Percentiles rank a stretch among this genome's conserved stretches.
Evolutionary conservation across 106 monocot species (phyloP).

Genomic region (Apostasia ramifera): DNA sequence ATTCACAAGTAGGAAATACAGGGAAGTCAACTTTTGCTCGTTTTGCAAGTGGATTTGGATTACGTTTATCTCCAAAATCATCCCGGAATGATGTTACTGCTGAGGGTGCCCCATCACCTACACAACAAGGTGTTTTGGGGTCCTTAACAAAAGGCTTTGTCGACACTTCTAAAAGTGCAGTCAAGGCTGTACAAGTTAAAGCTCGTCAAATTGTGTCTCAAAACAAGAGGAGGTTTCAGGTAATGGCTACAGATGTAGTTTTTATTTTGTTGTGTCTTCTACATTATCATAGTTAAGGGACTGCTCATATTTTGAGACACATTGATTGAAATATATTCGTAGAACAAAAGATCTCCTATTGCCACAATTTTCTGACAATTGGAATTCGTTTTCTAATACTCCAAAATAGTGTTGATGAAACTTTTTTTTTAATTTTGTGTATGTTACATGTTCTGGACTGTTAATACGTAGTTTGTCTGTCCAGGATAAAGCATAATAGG

Average conservation of each 20-base stretch:
- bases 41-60: conserved; percentile 68
- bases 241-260: conserved; percentile 15
- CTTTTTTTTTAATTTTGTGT: too few relatives aligned
- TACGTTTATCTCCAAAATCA: conserved; percentile 63
- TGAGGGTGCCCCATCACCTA: conserved; percentile 24
- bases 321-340: background rate
- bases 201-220: conserved; percentile 97
- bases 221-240: conserved; percentile 99
- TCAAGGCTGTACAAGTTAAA: conserved; percentile 95
- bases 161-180: conserved; percentile 90
- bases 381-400: too few relatives aligned
- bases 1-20: conserved; percentile 41
- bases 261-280: background rate
- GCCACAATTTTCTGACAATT: background rate
- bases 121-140: conserved; percentile 69
- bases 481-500: too few relatives aligned
- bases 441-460: too few relatives aligned
- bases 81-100: conserved; percentile 34
- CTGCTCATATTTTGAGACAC: background rate
- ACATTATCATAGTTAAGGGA: background rate
- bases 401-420: too few relatives aligned
- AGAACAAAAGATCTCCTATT: background rate
- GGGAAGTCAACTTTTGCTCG: conserved; percentile 78
- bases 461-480: too few relatives aligned
- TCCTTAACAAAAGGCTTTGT: conserved; percentile 86